A percentile compares a stretch with the other conserved stretches of the same genome.
phyloP scores from a whole-genome alignment of 2,329 filamentous ascomycete species.

The Septoria linicola region DNA sequence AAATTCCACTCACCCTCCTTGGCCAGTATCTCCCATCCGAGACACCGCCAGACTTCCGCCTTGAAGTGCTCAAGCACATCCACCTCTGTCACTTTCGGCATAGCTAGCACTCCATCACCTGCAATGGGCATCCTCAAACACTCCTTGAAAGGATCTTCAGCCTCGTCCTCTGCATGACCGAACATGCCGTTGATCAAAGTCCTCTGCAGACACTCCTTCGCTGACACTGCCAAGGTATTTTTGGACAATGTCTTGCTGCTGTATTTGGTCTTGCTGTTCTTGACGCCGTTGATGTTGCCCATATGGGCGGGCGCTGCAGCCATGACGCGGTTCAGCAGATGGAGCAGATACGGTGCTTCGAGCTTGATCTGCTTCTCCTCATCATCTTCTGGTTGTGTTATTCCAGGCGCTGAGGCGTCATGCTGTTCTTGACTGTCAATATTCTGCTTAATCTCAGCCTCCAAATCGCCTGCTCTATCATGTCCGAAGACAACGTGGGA shows the following conservation, averaged over 20 bases:
- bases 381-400: slow-evolving; percentile 5
- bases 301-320: slow-evolving; percentile 41
- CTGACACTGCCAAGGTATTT: slow-evolving; percentile 38
- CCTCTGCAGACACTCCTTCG: slow-evolving; percentile 46
- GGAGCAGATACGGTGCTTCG: slow-evolving; percentile 45
- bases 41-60: slow-evolving; percentile 55
- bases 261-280: slow-evolving; percentile 28
- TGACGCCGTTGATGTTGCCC: slow-evolving; percentile 17
- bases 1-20: slow-evolving; percentile 22
- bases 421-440: slow-evolving; percentile 23
- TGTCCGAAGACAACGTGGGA: slow-evolving; percentile 43
- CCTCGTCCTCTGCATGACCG: slow-evolving; percentile 34
- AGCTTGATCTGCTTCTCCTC: slow-evolving; percentile 31
- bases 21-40: slow-evolving; percentile 57
- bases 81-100: slow-evolving; percentile 41
- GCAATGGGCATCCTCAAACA: slow-evolving; percentile 43
- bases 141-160: slow-evolving; percentile 44
- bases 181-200: slow-evolving; percentile 49
- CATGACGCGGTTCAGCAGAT: slow-evolving; percentile 44
- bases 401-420: slow-evolving; percentile 25
- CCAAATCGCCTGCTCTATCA: slow-evolving; percentile 24
- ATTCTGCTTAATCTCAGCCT: slow-evolving; percentile 28
- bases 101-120: slow-evolving; percentile 25
- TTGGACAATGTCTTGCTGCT: slow-evolving; percentile 34
- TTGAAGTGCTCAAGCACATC: slow-evolving; percentile 55